phyloP scores from a whole-genome alignment of 805 yeast species.

The Saturnispora quitensis region DNA sequence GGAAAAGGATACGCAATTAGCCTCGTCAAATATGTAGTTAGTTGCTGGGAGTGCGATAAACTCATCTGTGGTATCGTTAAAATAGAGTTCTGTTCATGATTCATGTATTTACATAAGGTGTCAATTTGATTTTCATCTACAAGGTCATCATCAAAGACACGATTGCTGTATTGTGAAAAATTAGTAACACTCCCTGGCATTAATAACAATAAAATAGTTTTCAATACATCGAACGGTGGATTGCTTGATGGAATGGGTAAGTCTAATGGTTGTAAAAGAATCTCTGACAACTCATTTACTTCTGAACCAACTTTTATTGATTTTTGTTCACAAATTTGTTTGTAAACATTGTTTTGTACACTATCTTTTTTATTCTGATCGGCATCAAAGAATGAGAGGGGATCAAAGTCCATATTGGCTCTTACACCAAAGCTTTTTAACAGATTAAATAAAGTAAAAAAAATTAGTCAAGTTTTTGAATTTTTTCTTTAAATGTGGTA shows the following conservation, averaged over 20 bases:
- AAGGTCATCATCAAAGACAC: background rate
- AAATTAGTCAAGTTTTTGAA: background rate
- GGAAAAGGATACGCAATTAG: constrained; percentile 39
- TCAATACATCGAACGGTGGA: background rate
- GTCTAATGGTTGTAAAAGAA: constrained; percentile 6
- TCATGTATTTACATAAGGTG: background rate
- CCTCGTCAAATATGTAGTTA: constrained; percentile 40
- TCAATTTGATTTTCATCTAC: background rate
- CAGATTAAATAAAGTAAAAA: background rate
- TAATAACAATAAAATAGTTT: background rate
- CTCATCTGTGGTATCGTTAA: constrained; percentile 5
- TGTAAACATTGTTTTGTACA: background rate
- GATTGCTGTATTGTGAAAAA: background rate
- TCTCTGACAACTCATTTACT: background rate
- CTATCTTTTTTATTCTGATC: background rate
- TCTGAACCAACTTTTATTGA: background rate
- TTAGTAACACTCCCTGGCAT: constrained; percentile 4
- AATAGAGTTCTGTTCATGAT: background rate
- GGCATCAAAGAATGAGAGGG: constrained; percentile 7
- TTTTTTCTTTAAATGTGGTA: background rate
- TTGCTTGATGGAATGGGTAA: background rate
- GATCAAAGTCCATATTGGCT: constrained; percentile 5
- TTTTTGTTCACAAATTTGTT: background rate
- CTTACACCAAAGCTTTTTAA: too few species aligned
- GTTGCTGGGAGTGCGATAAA: constrained; percentile 19